Evolutionary conservation across 75 land plant species (phyloP), one percentile per base, ranked within the genome.

Genomic region (Pinus albicaulis): DNA sequence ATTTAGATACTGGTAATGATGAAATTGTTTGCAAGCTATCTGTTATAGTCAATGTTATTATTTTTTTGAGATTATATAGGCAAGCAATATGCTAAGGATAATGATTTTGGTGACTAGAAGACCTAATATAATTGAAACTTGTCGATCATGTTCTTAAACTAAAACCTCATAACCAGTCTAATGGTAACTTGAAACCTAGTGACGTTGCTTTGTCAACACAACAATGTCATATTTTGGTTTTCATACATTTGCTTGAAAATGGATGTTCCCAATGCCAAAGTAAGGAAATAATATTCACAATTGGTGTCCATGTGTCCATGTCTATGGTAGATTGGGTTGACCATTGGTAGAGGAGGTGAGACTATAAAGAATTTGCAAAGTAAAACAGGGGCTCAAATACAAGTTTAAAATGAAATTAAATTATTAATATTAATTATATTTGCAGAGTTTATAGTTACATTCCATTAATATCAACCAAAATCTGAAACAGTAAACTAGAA

Each of bases 281-380:
- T 95, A 64, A 74, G 22, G 4, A 17, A 1, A 17, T 38, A 5
- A 4, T 4, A 38, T 4, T 38, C 41, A 38, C 5, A 38, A 4
- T 38, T 38, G 31, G 3, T 24, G 25, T 1, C n/a, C 55, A 7
- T 25, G 10, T 73, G 31, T 55, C 44, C 69, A 48, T 15, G 19
- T 3, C 13, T 76, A 60, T 64, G 57, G 23, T 73, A 97, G 99
- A 98, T 97, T 83, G 99, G 99, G 36, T 62, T 97, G 68, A 91
- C 94, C 23, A 94, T 97, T 76, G 99, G 99, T 8, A 85, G 87
- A 82, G 99, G 99, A 57, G 99, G 99, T 55, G 98, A 97, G 75
- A 94, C 98, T 0, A 97, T 97, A 23, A 97, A 92, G 78, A 85
- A 81, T 19, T 79, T 97, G 38, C 99, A 97, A 74, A 87, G 90